Percentiles rank a stretch among this genome's conserved stretches.
Evolutionary conservation across 441 rosid genomes (phyloP).

Genomic region (Biscutella laevigata): DNA sequence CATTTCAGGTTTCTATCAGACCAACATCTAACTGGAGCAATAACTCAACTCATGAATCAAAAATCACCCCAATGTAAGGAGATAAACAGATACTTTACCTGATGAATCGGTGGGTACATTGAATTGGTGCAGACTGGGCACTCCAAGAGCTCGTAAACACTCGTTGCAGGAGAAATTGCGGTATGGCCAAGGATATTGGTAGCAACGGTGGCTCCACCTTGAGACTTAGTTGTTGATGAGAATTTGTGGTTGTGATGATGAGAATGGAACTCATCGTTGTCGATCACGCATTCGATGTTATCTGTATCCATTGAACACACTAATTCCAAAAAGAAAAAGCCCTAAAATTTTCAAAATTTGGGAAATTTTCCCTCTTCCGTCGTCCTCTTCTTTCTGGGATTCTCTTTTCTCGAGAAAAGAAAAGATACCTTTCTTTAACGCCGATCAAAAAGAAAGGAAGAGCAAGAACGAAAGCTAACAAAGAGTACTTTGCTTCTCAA

Average conservation of each 20-base stretch:
- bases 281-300: slow-evolving; percentile 50
- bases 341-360: too few relatives aligned
- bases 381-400: too few relatives aligned
- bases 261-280: slow-evolving; percentile 58
- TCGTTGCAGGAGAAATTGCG: slow-evolving; percentile 54
- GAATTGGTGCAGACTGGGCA: slow-evolving; percentile 83
- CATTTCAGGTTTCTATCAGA: too few relatives aligned
- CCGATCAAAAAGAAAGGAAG: not conserved
- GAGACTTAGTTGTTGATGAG: slow-evolving; percentile 41
- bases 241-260: slow-evolving; percentile 37
- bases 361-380: too few relatives aligned
- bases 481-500: too few relatives aligned
- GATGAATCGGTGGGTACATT: slow-evolving; percentile 86
- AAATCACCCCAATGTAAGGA: too few relatives aligned
- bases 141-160: slow-evolving; percentile 74
- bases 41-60: too few relatives aligned
- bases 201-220: slow-evolving; percentile 24
- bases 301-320: slow-evolving; percentile 42
- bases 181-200: slow-evolving; percentile 38
- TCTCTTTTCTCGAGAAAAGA: slow-evolving; percentile 11
- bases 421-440: not conserved
- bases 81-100: too few relatives aligned
- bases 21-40: too few relatives aligned
- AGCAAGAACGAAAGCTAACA: too few relatives aligned
- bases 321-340: not conserved